Evolutionary conservation across 805 yeast species (phyloP).

Genomic region (Blastobotrys muscicola): DNA sequence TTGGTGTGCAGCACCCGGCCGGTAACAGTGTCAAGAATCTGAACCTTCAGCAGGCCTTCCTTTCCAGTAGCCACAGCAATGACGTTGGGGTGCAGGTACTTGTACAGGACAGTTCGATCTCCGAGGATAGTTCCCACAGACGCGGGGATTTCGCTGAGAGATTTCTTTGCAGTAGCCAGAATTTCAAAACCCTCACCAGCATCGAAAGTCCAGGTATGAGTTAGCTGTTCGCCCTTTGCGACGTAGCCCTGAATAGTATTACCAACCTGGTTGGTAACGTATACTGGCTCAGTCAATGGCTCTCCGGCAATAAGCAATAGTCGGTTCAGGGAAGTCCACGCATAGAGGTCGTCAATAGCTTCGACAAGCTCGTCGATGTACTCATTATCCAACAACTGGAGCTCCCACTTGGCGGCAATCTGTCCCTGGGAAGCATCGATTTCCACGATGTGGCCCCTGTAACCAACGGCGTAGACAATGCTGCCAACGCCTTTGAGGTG

Average conservation of each 20-base stretch:
- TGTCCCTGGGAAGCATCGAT: slow-evolving; percentile 13
- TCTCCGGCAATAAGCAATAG: slow-evolving; percentile 4
- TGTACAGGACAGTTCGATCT: slow-evolving; percentile 68
- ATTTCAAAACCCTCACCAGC: slow-evolving; percentile 30
- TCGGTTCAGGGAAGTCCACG: slow-evolving; percentile 3
- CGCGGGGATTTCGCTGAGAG: slow-evolving; percentile 35
- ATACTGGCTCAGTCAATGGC: slow-evolving; percentile 3
- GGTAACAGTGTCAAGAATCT: slow-evolving; percentile 56
- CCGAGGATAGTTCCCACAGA: slow-evolving; percentile 62
- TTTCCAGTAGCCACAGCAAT: slow-evolving; percentile 40
- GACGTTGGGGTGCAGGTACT: slow-evolving; percentile 66
- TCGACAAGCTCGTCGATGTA: neutral
- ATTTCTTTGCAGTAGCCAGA: slow-evolving; percentile 33
- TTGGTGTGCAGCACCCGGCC: slow-evolving; percentile 51
- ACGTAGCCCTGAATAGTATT: slow-evolving; percentile 13
- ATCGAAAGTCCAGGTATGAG: slow-evolving; percentile 33
- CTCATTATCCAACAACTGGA: neutral
- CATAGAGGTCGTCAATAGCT: slow-evolving; percentile 3
- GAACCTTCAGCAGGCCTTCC: slow-evolving; percentile 32
- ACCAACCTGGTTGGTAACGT: slow-evolving; percentile 9
- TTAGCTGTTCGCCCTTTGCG: slow-evolving; percentile 12
- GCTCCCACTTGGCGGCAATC: slow-evolving; percentile 2
- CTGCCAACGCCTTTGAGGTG: slow-evolving; percentile 1
- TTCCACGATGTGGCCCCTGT: slow-evolving; percentile 12
- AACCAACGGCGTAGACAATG: slow-evolving; percentile 3